A percentile compares a stretch with the other conserved stretches of the same genome.
phyloP scores from a whole-genome alignment of 495 filamentous ascomycete genomes.

The Parathielavia hyrcaniae region DNA sequence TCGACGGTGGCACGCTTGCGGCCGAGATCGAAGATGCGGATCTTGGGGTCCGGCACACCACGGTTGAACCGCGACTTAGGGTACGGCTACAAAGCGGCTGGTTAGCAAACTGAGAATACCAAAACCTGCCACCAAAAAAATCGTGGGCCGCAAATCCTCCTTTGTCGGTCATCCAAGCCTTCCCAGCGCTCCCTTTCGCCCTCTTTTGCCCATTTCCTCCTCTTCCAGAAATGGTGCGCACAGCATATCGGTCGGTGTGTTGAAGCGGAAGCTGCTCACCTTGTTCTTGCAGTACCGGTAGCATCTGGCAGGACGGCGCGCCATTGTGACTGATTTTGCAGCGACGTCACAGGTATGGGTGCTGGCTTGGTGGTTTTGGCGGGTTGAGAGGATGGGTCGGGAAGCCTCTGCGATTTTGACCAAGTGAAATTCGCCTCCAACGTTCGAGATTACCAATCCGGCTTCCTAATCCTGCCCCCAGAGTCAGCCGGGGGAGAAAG shows the following conservation, averaged over 20 bases:
- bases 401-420: constrained; percentile 33
- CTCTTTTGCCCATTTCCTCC: constrained; percentile 7
- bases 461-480: constrained; percentile 23
- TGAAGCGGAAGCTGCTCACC: constrained; percentile 52
- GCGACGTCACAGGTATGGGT: constrained; percentile 41
- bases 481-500: constrained; percentile 19
- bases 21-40: constrained; percentile 98
- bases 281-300: constrained; percentile 99
- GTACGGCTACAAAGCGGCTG: constrained; percentile 64
- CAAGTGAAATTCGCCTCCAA: constrained; percentile 36
- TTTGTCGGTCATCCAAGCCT: neutral
- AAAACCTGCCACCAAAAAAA: constrained; percentile 6
- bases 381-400: constrained; percentile 31
- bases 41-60: constrained; percentile 99
- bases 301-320: constrained; percentile 94
- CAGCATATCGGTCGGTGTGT: constrained; percentile 3
- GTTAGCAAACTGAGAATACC: constrained; percentile 26
- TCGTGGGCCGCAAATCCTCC: constrained; percentile 4
- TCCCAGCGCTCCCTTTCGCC: neutral
- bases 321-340: constrained; percentile 74
- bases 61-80: constrained; percentile 99
- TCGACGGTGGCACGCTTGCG: constrained; percentile 97
- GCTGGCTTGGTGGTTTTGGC: constrained; percentile 36
- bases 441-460: constrained; percentile 30
- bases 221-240: constrained; percentile 1